These are phyloP conservation scores for Hyphodiscus hymeniophilus DNA, from an alignment of 495 filamentous ascomycete species.

Conservation along the genomic window DNA sequence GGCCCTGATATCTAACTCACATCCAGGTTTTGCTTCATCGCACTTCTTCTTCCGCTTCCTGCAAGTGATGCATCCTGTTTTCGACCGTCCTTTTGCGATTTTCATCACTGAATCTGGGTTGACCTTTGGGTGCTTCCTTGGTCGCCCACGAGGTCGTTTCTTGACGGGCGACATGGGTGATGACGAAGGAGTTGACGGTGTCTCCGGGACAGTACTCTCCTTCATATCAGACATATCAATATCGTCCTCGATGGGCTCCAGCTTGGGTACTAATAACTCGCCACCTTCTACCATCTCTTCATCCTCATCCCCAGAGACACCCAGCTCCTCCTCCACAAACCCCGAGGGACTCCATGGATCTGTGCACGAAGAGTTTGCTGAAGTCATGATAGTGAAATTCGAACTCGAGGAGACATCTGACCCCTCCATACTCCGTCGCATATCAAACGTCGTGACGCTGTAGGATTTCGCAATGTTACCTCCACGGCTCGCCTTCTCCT, in stretches of 20 bases:
- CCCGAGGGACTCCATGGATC: conserved; percentile 21
- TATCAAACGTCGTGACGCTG: conserved; percentile 4
- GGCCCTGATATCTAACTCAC: conserved; percentile 39
- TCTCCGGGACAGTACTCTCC: conserved; percentile 4
- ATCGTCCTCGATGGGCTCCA: conserved; percentile 22
- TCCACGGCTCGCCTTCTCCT: conserved; percentile 1
- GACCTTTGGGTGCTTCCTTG: conserved; percentile 71
- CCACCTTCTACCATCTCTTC: conserved; percentile 14
- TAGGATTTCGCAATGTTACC: conserved; percentile 12
- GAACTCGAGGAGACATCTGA: conserved; percentile 16
- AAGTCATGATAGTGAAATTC: conserved; percentile 18
- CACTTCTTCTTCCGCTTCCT: conserved; percentile 94
- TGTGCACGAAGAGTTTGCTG: conserved; percentile 17
- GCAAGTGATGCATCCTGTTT: conserved; percentile 91
- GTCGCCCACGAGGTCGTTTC: conserved; percentile 66
- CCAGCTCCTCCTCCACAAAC: conserved; percentile 19
- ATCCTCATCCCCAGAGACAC: conserved; percentile 13
- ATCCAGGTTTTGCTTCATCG: conserved; percentile 85
- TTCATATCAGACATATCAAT: conserved; percentile 16
- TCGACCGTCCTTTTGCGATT: conserved; percentile 78
- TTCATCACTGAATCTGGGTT: conserved; percentile 47
- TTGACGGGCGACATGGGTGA: conserved; percentile 8
- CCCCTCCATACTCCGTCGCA: conserved; percentile 15
- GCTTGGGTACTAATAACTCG: conserved; percentile 12
- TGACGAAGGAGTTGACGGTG: not conserved